Conservation (phyloP, 257 asterid genomes). For the Solanum clarkiae region DNA sequence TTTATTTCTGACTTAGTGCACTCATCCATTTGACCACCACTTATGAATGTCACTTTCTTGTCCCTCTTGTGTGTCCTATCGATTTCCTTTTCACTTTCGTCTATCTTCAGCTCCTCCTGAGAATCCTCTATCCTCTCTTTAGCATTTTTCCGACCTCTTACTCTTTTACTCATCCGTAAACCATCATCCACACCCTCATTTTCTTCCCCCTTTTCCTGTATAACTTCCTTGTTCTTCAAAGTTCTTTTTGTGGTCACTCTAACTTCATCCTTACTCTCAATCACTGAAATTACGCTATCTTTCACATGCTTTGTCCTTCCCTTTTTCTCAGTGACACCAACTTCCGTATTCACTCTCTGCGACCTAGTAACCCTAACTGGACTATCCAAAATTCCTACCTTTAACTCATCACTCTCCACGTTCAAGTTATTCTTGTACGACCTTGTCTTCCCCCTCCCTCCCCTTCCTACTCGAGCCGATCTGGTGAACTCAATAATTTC, state of each 20-base stretch:
- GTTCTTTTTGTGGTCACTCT: neutral
- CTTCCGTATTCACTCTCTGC: slow-evolving; percentile 3
- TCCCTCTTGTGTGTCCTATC: slow-evolving; percentile 4
- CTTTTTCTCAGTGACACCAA: slow-evolving; percentile 11
- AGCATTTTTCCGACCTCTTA: neutral
- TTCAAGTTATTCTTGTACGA: neutral
- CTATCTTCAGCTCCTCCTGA: neutral
- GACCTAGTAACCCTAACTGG: slow-evolving; percentile 10
- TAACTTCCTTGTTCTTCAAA: neutral
- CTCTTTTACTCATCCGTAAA: neutral
- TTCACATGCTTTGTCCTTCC: neutral
- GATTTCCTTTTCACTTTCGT: neutral
- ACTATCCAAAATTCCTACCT: neutral
- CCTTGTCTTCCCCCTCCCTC: neutral
- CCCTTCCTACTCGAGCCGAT: neutral
- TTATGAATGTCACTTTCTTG: slow-evolving; percentile 19
- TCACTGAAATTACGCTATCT: neutral
- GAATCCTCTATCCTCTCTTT: neutral
- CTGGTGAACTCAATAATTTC: slow-evolving; percentile 41
- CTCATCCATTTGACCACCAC: slow-evolving; percentile 8
- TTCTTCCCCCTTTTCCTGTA: neutral
- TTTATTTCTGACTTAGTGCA: slow-evolving; percentile 2
- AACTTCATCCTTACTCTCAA: neutral
- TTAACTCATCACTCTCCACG: neutral
- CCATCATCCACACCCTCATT: neutral